Evolutionary conservation across 2,329 filamentous ascomycete genomes (phyloP), one percentile per base, ranked within the genome.

Genomic region (Xylariaceae sp.): DNA sequence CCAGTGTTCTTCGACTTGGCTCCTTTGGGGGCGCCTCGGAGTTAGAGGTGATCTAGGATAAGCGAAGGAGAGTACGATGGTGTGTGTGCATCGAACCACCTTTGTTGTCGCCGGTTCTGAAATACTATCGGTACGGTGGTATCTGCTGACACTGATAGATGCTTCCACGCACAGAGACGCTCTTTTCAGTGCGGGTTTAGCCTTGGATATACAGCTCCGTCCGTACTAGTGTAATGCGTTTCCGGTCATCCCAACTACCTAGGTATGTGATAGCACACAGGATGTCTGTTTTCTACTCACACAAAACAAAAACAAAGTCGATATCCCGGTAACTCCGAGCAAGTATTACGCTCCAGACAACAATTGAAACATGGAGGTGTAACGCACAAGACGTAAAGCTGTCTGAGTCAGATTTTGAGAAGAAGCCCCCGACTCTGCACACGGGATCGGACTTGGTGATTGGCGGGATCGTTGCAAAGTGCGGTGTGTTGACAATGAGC

Each of bases 391-490:
- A 51, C 49, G 41, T n/a, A 35, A 7, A 35, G 13, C 18, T 59
- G 56, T 61, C 61, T 63, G 61, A 63, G 51, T 63, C 56, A 63
- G 59, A 61, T 58, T 55, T 58, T 48, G 51, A 61, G 45, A 53
- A 61, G 45, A 53, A 51, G 11, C 49, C 18, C 51, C 47, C 9
- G 50, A 55, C 51, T n/a, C 49, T 49, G 35, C 53, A 52, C 17
- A 39, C 30, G 23, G 51, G 37, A 35, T 17, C 41, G n/a, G 44
- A 13, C 8, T 30, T 50, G 41, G 35, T 56, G 50, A 63, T 63
- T 61, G 61, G 61, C 48, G 48, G 44, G 44, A 57, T 55, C 56
- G 44, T 18, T 11, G 47, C 51, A 61, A 63, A 61, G 54, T 63
- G 61, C 59, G 61, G 61, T 63, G 61, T 63, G 59, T 61, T n/a